These are phyloP conservation scores for Myrica gale DNA, from an alignment of 306 rosid species.

Conservation along the genomic window DNA sequence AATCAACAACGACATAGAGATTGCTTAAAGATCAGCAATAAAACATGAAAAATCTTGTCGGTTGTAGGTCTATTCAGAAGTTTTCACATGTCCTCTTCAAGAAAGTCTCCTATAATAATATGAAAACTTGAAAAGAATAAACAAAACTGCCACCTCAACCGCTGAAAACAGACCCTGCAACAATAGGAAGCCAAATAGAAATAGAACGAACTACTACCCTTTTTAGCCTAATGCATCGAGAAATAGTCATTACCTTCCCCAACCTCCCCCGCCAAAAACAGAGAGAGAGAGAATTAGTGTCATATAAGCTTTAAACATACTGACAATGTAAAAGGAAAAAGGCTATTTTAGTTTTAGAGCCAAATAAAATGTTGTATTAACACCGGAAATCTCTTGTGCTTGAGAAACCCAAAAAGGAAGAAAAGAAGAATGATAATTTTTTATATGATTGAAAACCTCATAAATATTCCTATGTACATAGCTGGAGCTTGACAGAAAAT, in stretches of 20 bases:
- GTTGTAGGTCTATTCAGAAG: conserved; percentile 47
- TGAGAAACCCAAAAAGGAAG: not conserved
- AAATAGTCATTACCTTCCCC: conserved; percentile 2
- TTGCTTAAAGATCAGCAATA: not conserved
- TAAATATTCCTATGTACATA: conserved; percentile 34
- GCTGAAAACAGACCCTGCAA: conserved; percentile 50
- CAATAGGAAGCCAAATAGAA: conserved; percentile 25
- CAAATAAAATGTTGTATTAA: conserved; percentile 26
- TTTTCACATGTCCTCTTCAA: conserved; percentile 43
- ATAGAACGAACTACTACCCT: not conserved
- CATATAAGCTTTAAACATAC: not conserved
- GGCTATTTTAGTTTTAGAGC: conserved; percentile 10
- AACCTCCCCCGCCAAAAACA: not conserved
- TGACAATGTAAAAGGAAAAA: conserved; percentile 3
- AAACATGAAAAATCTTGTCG: conserved; percentile 26
- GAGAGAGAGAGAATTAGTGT: not conserved
- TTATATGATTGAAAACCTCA: conserved; percentile 30
- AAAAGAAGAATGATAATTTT: not conserved
- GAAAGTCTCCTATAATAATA: not conserved
- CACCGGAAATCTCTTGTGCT: not conserved
- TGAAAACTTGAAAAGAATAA: conserved; percentile 17
- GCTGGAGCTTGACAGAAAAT: conserved; percentile 2
- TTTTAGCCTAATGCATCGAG: not conserved
- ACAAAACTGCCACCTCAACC: conserved; percentile 46
- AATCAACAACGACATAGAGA: conserved; percentile 7